A percentile compares a stretch with the other conserved stretches of the same genome.
phyloP scores from a whole-genome alignment of 1,139 yeast species.

The Candida smagusa region DNA sequence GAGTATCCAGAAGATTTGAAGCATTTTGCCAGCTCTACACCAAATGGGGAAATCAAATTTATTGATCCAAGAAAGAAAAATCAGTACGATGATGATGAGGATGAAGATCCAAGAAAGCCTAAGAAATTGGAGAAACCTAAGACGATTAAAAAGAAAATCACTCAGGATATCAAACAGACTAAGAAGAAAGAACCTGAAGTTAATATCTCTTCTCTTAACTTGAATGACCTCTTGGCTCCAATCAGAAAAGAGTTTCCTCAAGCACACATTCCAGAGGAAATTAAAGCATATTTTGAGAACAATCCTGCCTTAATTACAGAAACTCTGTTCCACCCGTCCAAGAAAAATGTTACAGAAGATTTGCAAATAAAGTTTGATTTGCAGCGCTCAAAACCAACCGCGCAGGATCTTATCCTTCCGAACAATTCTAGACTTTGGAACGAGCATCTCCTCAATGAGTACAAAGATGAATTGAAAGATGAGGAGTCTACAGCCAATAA shows the following conservation, averaged over 20 bases:
- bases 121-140: slow-evolving; percentile 2
- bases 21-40: slow-evolving; percentile 39
- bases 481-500: slow-evolving; percentile 7
- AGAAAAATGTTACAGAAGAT: slow-evolving; percentile 37
- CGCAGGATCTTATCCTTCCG: slow-evolving; percentile 26
- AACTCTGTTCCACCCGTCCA: slow-evolving; percentile 35
- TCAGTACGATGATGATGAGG: slow-evolving; percentile 6
- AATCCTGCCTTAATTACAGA: slow-evolving; percentile 12
- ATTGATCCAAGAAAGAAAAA: slow-evolving; percentile 7
- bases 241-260: slow-evolving; percentile 27
- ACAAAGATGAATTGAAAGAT: slow-evolving; percentile 10
- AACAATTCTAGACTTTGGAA: slow-evolving; percentile 29
- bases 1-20: slow-evolving; percentile 54
- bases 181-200: slow-evolving; percentile 6
- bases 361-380: slow-evolving; percentile 36
- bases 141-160: slow-evolving; percentile 6
- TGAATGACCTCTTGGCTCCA: slow-evolving; percentile 3
- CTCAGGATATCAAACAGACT: slow-evolving; percentile 7
- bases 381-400: slow-evolving; percentile 36
- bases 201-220: neutral
- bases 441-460: slow-evolving; percentile 15
- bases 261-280: slow-evolving; percentile 36
- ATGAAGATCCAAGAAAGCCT: slow-evolving; percentile 6
- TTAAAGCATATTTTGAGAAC: slow-evolving; percentile 21
- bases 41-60: slow-evolving; percentile 32